Evolutionary conservation across 768 basidiomycete genomes (phyloP), one percentile per base, ranked within the genome.

Genomic region (Termitomyces sp.): DNA sequence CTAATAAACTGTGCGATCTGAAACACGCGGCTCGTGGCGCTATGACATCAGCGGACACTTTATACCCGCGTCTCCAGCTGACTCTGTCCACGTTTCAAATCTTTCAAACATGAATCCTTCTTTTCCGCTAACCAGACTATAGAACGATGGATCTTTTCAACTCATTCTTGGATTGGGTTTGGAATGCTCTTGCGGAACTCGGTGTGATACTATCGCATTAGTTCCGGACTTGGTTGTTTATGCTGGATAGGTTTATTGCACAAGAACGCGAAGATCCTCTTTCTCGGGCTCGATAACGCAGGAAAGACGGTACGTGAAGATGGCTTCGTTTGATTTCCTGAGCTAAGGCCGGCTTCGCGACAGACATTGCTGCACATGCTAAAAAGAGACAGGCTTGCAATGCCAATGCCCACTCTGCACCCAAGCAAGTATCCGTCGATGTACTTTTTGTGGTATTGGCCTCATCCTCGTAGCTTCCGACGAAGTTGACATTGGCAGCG

Each of bases 251-350:
- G 94, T 63, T 80, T 96, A 65, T 67, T 87, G 75, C 91, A 94
- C 80, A 97, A 99, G 89, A 97, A 97, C 71, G 97, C 97, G 62
- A 99, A 98, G 83, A 97, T 99, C 69, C 84, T 99, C 61, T 99
- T 99, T 85, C 84, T 99, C 51, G 97, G 97, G 60, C 83, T 98
- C 55, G 96, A 98, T 72, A 99, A 98, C 78, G 97, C 97, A 52
- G 96, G 97, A 69, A 99, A 98, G 84, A 98, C 97, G 59, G 96
- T 97, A 61, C 58, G 88, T 68, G 10, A 22, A 59, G 39, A 3
- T 1, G 12, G 2, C 57, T 27, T 18, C 36, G 20, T 41, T 37
- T 4, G 9, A 9, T 41, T n/a, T 34, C 48, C 14, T 31, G 14
- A 14, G 32, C 9, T 41, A 46, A 52, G 27, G 54, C 44, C 59